Percentiles rank a stretch among this genome's conserved stretches.
Evolutionary conservation across 805 yeast genomes (phyloP).

Genomic region (Candida ficus): DNA sequence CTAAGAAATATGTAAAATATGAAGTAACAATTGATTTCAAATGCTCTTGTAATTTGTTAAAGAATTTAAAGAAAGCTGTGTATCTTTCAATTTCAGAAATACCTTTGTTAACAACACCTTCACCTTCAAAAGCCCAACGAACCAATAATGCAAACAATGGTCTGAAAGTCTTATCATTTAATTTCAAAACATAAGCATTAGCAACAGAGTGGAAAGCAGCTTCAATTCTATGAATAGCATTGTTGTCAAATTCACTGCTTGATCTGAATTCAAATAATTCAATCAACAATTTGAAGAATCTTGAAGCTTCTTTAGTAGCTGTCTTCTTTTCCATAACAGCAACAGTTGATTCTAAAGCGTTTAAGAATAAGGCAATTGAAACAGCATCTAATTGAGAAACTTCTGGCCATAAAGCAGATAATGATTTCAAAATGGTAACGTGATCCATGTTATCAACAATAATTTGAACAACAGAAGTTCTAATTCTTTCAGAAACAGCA

Average conservation of each 20-base stretch:
- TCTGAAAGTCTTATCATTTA: slow-evolving; percentile 90
- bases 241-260: slow-evolving; percentile 53
- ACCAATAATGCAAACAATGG: slow-evolving; percentile 84
- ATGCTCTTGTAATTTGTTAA: slow-evolving; percentile 76
- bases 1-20: slow-evolving; percentile 81
- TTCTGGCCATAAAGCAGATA: slow-evolving; percentile 58
- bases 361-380: slow-evolving; percentile 66
- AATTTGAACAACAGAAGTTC: slow-evolving; percentile 56
- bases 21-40: slow-evolving; percentile 83
- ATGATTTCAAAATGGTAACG: slow-evolving; percentile 53
- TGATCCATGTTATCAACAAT: slow-evolving; percentile 65
- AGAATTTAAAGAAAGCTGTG: slow-evolving; percentile 77
- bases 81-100: slow-evolving; percentile 53
- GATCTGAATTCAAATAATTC: slow-evolving; percentile 67
- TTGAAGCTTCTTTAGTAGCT: slow-evolving; percentile 64
- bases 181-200: slow-evolving; percentile 74
- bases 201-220: slow-evolving; percentile 69
- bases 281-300: slow-evolving; percentile 64
- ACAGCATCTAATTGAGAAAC: slow-evolving; percentile 33
- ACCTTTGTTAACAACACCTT: slow-evolving; percentile 45
- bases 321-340: slow-evolving; percentile 67
- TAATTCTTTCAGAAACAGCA: slow-evolving; percentile 52
- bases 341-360: slow-evolving; percentile 58
- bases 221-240: slow-evolving; percentile 78
- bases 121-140: slow-evolving; percentile 90